Evolutionary conservation across 768 basidiomycete species (phyloP).

Genomic region (Lactarius akahatsu): DNA sequence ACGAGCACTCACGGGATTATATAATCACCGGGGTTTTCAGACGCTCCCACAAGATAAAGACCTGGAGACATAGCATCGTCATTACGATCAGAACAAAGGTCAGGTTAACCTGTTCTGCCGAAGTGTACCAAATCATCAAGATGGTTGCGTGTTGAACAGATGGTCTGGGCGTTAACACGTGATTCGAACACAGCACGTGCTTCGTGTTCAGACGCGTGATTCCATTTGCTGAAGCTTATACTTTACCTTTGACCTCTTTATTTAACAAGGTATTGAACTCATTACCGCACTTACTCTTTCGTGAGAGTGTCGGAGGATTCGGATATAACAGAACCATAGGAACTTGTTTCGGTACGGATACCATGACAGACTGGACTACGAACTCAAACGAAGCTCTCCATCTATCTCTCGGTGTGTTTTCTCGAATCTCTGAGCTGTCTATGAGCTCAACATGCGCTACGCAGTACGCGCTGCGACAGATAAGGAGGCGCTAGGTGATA

Average conservation of each 20-base stretch:
- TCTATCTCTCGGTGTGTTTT: conserved; percentile 65
- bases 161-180: neutral
- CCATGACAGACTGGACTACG: conserved; percentile 63
- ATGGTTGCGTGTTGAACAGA: too few relatives aligned
- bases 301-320: neutral
- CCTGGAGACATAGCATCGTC: too few relatives aligned
- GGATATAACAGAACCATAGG: neutral
- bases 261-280: neutral
- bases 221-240: neutral
- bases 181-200: conserved; percentile 1
- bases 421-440: neutral
- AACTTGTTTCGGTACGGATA: neutral
- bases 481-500: conserved; percentile 51
- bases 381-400: conserved; percentile 76
- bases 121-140: too few relatives aligned
- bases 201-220: conserved; percentile 4
- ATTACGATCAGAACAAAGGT: too few relatives aligned
- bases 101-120: too few relatives aligned
- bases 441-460: conserved; percentile 1
- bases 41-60: too few relatives aligned
- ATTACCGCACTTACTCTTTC: neutral
- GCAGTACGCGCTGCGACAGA: conserved; percentile 73
- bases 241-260: neutral
- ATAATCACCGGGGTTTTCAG: too few relatives aligned
- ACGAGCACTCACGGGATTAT: too few relatives aligned